A percentile compares a stretch with the other conserved stretches of the same genome.
Evolutionary conservation across 306 rosid genomes (phyloP).

Genomic region (Mimosa pudica): DNA sequence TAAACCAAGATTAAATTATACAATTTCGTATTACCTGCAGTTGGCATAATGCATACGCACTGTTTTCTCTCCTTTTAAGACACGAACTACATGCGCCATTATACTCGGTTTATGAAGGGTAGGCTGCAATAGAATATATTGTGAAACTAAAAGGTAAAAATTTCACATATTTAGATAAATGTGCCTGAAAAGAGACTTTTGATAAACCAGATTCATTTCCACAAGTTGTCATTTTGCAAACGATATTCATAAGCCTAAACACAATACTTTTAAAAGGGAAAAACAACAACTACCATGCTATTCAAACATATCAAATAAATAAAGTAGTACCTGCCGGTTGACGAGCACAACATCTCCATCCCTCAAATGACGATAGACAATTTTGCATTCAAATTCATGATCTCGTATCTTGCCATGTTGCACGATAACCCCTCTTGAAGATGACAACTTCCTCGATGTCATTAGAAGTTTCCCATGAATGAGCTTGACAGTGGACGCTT

Average conservation of each 20-base stretch:
- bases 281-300: neutral
- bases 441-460: constrained; percentile 67
- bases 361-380: constrained; percentile 83
- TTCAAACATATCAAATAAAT: constrained; percentile 27
- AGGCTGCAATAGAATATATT: constrained; percentile 63
- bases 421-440: constrained; percentile 71
- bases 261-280: constrained; percentile 3
- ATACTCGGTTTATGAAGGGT: constrained; percentile 99
- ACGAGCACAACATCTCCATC: constrained; percentile 97
- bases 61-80: constrained; percentile 93
- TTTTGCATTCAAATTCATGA: constrained; percentile 76
- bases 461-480: constrained; percentile 45
- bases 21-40: constrained; percentile 49
- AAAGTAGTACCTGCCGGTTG: constrained; percentile 78
- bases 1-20: constrained; percentile 29
- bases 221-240: constrained; percentile 1
- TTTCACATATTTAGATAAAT: neutral
- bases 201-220: constrained; percentile 2
- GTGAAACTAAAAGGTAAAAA: constrained; percentile 31
- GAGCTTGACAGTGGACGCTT: constrained; percentile 52
- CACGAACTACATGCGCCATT: constrained; percentile 94
- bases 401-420: constrained; percentile 64
- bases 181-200: neutral
- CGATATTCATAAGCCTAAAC: neutral
- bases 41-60: constrained; percentile 97